Conservation (phyloP, 208 protist species). For the Trypanosoma brucei region DNA sequence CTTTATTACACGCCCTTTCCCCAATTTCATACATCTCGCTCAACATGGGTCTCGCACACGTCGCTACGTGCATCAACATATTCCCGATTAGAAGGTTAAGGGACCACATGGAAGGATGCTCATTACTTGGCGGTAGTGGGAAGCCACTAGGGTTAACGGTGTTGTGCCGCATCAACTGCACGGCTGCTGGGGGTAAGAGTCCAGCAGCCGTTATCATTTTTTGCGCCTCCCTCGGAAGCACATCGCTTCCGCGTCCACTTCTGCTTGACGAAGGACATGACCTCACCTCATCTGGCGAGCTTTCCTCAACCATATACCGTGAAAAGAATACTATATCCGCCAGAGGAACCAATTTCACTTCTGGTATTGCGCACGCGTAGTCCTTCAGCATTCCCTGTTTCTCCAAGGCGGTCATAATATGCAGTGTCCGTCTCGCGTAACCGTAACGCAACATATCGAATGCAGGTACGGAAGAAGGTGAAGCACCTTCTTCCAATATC, state of each 20-base stretch:
- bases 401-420: constrained; percentile 51
- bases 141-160: constrained; percentile 14
- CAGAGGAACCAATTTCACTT: constrained; percentile 44
- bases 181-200: constrained; percentile 49
- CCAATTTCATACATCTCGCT: constrained; percentile 47
- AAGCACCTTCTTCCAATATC: constrained; percentile 4
- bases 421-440: constrained; percentile 35
- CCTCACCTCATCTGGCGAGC: not conserved
- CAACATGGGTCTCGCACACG: constrained; percentile 26
- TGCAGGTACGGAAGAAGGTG: constrained; percentile 2
- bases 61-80: constrained; percentile 37
- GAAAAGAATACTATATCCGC: constrained; percentile 33
- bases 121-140: constrained; percentile 14
- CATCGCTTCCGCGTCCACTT: not conserved
- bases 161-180: constrained; percentile 49
- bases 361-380: constrained; percentile 50
- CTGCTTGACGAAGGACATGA: not conserved
- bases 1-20: constrained; percentile 42
- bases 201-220: constrained; percentile 29
- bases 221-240: not conserved
- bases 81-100: constrained; percentile 41
- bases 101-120: constrained; percentile 21
- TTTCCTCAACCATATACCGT: constrained; percentile 9
- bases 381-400: constrained; percentile 39
- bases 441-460: constrained; percentile 28